Percentiles rank a stretch among this genome's conserved stretches.
Conservation (phyloP, 1,139 yeast species). For the Pichia sp. region DNA sequence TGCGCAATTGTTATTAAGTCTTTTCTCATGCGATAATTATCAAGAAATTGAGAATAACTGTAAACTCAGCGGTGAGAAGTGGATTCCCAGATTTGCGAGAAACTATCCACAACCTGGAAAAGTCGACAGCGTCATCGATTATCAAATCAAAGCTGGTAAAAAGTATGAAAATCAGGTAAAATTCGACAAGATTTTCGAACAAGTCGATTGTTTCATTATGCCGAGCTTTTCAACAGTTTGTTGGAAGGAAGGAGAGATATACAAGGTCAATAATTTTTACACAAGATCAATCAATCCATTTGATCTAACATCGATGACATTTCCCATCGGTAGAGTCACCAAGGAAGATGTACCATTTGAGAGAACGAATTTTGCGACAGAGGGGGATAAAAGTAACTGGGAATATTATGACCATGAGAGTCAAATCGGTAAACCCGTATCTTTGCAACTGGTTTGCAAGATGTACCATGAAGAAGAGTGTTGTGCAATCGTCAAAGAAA, state of each 20-base stretch:
- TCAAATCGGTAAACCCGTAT: slow-evolving; percentile 39
- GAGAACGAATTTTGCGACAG: slow-evolving; percentile 24
- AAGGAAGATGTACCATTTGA: slow-evolving; percentile 30
- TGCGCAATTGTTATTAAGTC: slow-evolving; percentile 27
- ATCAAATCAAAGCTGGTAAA: slow-evolving; percentile 22
- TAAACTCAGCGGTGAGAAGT: slow-evolving; percentile 41
- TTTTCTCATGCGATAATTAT: slow-evolving; percentile 46
- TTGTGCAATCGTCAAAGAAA: slow-evolving; percentile 8
- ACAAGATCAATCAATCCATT: slow-evolving; percentile 44
- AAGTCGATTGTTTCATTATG: slow-evolving; percentile 30
- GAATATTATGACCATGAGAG: slow-evolving; percentile 33
- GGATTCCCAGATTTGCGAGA: slow-evolving; percentile 13
- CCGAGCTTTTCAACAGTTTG: slow-evolving; percentile 30
- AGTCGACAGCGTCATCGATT: slow-evolving; percentile 11
- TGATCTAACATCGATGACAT: slow-evolving; percentile 44
- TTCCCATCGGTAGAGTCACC: slow-evolving; percentile 47
- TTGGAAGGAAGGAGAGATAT: slow-evolving; percentile 25
- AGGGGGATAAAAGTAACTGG: slow-evolving; percentile 25
- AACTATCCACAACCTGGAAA: slow-evolving; percentile 12
- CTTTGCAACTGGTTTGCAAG: slow-evolving; percentile 39
- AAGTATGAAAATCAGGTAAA: slow-evolving; percentile 28
- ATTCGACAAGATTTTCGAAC: slow-evolving; percentile 30
- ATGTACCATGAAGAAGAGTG: slow-evolving; percentile 39
- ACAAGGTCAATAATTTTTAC: slow-evolving; percentile 26
- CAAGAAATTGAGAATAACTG: slow-evolving; percentile 29